Percentiles rank a stretch among this genome's conserved stretches.
These are phyloP conservation scores for Plasmodium sp. DNA, from an alignment of 169 alveolate species.

Conservation along the genomic window DNA sequence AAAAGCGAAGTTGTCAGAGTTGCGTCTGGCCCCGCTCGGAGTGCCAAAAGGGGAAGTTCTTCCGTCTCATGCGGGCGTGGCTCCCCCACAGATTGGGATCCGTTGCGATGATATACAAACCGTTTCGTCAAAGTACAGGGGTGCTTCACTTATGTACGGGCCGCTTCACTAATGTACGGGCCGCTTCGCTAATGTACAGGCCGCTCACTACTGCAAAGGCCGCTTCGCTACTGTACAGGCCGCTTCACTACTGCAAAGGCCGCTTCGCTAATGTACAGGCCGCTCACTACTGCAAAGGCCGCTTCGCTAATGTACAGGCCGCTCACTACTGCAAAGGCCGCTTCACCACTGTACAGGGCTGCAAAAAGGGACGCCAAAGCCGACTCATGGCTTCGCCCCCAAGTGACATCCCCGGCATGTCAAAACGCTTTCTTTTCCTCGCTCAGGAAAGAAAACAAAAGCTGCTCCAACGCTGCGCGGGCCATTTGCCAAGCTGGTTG, in stretches of 20 bases:
- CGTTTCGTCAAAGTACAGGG: not conserved
- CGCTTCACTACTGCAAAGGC: too few relatives aligned
- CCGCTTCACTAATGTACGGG: too few relatives aligned
- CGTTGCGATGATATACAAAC: not conserved
- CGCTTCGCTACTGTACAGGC: too few relatives aligned
- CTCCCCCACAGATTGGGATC: not conserved
- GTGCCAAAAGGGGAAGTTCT: not conserved
- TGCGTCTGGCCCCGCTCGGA: not conserved
- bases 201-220: too few relatives aligned
- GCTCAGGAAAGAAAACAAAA: not conserved
- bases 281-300: too few relatives aligned
- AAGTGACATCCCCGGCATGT: not conserved
- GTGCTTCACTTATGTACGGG: not conserved
- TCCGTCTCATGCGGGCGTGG: not conserved
- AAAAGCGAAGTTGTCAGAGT: not conserved
- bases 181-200: too few relatives aligned
- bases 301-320: too few relatives aligned
- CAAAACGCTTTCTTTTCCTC: not conserved
- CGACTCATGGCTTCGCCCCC: not conserved
- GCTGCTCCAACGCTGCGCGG: not conserved
- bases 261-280: too few relatives aligned
- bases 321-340: too few relatives aligned
- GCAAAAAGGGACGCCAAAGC: not conserved
- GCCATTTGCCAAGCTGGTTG: not conserved
- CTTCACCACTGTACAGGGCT: not conserved